These are phyloP conservation scores for Yamagishiella unicocca DNA, from an alignment of 139 green algal genomes.

Conservation along the genomic window DNA sequence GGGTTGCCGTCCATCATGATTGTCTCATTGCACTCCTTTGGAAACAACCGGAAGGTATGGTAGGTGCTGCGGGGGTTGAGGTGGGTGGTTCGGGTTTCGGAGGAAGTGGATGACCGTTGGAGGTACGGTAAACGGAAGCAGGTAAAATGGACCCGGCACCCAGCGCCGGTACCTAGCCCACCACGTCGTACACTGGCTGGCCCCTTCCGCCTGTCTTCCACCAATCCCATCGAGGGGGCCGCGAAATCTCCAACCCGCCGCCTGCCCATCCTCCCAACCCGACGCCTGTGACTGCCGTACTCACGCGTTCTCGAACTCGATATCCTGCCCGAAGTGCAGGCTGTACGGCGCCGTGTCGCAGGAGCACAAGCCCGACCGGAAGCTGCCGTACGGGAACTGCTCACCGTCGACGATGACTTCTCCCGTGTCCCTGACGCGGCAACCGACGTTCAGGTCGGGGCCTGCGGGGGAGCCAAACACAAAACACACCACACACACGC, in stretches of 20 bases:
- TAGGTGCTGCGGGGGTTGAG: not conserved
- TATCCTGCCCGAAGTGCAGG: not conserved
- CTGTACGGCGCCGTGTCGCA: conserved; percentile 15
- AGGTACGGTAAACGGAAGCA: not conserved
- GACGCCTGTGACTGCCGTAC: not conserved
- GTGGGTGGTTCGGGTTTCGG: not conserved
- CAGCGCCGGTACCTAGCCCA: too few relatives aligned
- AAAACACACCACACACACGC: not conserved
- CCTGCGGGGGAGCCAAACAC: not conserved
- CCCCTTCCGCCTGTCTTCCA: not conserved
- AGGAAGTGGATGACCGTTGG: too few relatives aligned
- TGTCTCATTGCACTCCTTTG: not conserved
- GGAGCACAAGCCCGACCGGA: not conserved
- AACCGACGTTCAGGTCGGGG: not conserved
- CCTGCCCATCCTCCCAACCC: not conserved
- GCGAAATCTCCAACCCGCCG: not conserved
- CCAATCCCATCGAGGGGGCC: too few relatives aligned
- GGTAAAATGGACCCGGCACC: too few relatives aligned
- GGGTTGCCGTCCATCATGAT: not conserved
- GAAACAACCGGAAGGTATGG: conserved; percentile 29
- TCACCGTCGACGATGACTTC: not conserved
- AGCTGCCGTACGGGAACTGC: conserved; percentile 23
- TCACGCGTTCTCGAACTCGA: not conserved
- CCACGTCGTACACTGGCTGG: too few relatives aligned
- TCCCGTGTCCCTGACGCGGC: not conserved